A percentile compares a stretch with the other conserved stretches of the same genome.
Conservation (phyloP, 371 early-diverging fungal genomes). For the Caulochytrium protostelioides region DNA sequence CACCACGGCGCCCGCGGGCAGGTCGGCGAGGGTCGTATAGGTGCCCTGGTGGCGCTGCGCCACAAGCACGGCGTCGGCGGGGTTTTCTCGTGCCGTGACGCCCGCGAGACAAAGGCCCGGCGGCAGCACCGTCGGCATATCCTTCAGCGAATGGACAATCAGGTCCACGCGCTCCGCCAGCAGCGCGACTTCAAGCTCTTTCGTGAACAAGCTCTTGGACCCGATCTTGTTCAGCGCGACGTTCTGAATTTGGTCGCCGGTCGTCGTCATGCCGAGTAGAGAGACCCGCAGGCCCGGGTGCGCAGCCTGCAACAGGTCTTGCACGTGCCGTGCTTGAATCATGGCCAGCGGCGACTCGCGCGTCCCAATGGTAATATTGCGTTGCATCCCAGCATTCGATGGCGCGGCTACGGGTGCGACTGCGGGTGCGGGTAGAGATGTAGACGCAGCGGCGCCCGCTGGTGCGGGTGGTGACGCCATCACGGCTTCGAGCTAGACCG, state of each 20-base stretch:
- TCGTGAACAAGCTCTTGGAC: constrained; percentile 77
- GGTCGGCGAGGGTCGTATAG: constrained; percentile 22
- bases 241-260: constrained; percentile 60
- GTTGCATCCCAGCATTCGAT: not conserved
- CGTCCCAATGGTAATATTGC: constrained; percentile 35
- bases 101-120: constrained; percentile 64
- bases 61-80: constrained; percentile 71
- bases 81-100: constrained; percentile 62
- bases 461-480: too few relatives aligned
- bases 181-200: constrained; percentile 72
- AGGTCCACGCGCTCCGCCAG: constrained; percentile 49
- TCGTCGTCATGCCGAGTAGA: constrained; percentile 57
- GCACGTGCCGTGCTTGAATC: constrained; percentile 58
- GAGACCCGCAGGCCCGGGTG: constrained; percentile 32
- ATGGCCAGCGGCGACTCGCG: constrained; percentile 81
- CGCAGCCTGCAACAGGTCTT: constrained; percentile 23
- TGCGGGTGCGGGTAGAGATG: too few relatives aligned
- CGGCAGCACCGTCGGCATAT: constrained; percentile 74
- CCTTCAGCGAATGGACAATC: constrained; percentile 86
- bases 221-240: constrained; percentile 78
- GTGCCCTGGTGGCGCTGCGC: constrained; percentile 12
- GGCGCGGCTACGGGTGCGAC: too few relatives aligned
- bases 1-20: constrained; percentile 57
- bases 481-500: too few relatives aligned
- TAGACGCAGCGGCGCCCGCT: too few relatives aligned